Evolutionary conservation across 495 filamentous ascomycete genomes (phyloP).

Genomic region (Beverwykella pulmonaria): DNA sequence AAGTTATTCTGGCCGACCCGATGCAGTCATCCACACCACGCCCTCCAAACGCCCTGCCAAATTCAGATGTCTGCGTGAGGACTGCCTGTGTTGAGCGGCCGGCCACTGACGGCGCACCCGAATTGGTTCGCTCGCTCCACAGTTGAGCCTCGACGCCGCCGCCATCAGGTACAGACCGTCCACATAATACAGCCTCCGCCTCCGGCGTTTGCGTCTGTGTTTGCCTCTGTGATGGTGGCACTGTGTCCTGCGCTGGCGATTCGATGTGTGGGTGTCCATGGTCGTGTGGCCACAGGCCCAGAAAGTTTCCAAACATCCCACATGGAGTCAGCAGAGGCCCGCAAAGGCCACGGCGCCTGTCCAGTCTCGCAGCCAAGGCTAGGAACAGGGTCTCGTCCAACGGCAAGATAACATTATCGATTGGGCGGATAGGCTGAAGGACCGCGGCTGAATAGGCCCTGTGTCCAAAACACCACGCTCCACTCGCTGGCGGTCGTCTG

Average conservation of each 20-base stretch:
- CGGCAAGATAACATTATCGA: conserved; percentile 37
- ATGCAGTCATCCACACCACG: conserved; percentile 29
- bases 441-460: conserved; percentile 21
- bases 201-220: neutral
- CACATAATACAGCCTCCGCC: neutral
- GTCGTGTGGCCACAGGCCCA: conserved; percentile 2
- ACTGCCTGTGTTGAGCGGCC: conserved; percentile 5
- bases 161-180: neutral
- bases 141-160: neutral
- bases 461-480: neutral
- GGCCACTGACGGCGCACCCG: conserved; percentile 31
- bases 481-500: neutral
- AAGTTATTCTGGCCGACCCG: neutral
- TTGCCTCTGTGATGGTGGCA: conserved; percentile 29
- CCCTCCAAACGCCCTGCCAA: neutral
- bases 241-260: conserved; percentile 8
- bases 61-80: neutral
- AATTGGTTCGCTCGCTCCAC: neutral
- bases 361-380: neutral
- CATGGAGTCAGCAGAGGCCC: conserved; percentile 31
- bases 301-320: conserved; percentile 35
- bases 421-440: conserved; percentile 37
- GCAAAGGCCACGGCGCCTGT: conserved; percentile 9
- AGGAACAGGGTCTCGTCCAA: conserved; percentile 30
- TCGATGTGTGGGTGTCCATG: neutral